Conservation (phyloP, 495 filamentous ascomycete species). For the Podospora pseudoanserina region DNA sequence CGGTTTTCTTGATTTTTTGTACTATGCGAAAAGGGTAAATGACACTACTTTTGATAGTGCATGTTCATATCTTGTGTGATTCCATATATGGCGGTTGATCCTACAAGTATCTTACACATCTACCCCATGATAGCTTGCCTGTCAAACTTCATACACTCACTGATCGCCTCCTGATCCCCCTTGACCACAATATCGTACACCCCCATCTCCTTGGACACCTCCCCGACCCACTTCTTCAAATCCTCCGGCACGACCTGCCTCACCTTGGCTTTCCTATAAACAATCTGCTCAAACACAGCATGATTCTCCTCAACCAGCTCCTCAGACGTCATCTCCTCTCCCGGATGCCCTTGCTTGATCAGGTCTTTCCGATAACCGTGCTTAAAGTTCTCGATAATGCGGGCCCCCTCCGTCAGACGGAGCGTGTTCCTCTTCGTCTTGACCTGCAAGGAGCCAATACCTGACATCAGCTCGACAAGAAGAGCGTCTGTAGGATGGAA, state of each 20-base stretch:
- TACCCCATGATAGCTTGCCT: not conserved
- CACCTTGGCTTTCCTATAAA: constrained; percentile 43
- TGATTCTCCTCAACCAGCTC: constrained; percentile 27
- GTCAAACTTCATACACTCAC: constrained; percentile 23
- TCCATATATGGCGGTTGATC: no score
- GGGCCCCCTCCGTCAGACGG: constrained; percentile 33
- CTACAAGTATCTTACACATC: not conserved
- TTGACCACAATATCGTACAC: constrained; percentile 38
- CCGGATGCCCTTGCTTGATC: constrained; percentile 19
- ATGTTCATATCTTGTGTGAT: no score
- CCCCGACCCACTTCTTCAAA: constrained; percentile 35
- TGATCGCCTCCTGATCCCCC: constrained; percentile 22
- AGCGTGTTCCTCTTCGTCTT: constrained; percentile 32
- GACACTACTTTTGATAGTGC: no score
- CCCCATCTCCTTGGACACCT: constrained; percentile 55
- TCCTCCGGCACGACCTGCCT: constrained; percentile 36
- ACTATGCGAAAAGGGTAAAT: no score
- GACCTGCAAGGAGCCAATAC: constrained; percentile 35
- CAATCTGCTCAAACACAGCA: constrained; percentile 30
- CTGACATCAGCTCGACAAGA: constrained; percentile 40
- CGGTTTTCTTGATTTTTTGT: no score
- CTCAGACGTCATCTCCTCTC: constrained; percentile 22
- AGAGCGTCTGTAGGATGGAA: constrained; percentile 44
- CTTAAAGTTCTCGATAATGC: constrained; percentile 32
- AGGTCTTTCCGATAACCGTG: constrained; percentile 18